Evolutionary conservation across 2,329 filamentous ascomycete genomes (phyloP).

Genomic region (Chaetothyriales sp.): DNA sequence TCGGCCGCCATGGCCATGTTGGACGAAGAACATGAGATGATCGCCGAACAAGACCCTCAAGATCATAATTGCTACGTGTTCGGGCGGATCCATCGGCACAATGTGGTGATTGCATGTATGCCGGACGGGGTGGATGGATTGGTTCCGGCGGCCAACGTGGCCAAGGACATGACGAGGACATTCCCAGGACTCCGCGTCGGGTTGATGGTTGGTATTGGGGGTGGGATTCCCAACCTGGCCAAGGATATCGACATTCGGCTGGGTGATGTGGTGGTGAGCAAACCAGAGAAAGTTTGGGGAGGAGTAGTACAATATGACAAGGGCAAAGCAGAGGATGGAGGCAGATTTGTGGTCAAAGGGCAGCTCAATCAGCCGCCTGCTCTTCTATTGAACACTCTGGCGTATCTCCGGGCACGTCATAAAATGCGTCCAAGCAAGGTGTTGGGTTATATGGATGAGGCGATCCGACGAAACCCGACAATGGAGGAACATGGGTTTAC

Average conservation of each 20-base stretch:
- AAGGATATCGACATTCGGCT: slow-evolving; percentile 16
- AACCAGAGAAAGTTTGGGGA: slow-evolving; percentile 8
- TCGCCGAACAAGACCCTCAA: background rate
- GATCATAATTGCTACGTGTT: slow-evolving; percentile 18
- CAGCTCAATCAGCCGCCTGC: too few species aligned
- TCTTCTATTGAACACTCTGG: too few species aligned
- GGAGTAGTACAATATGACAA: slow-evolving; percentile 21
- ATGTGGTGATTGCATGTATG: slow-evolving; percentile 18
- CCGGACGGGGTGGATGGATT: slow-evolving; percentile 14
- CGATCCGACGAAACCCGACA: too few species aligned
- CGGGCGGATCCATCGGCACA: slow-evolving; percentile 15
- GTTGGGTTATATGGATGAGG: too few species aligned
- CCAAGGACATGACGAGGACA: slow-evolving; percentile 15
- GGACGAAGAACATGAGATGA: slow-evolving; percentile 5
- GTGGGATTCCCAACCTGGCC: slow-evolving; percentile 16
- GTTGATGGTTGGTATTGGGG: slow-evolving; percentile 22
- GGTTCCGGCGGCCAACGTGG: slow-evolving; percentile 15
- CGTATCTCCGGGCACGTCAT: too few species aligned
- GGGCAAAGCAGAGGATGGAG: slow-evolving; percentile 15
- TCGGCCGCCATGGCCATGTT: slow-evolving; percentile 17
- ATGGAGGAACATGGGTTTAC: too few species aligned
- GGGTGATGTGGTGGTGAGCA: slow-evolving; percentile 16
- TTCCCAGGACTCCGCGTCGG: slow-evolving; percentile 17
- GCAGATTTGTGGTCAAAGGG: too few species aligned
- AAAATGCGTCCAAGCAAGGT: too few species aligned